A percentile compares a stretch with the other conserved stretches of the same genome.
Conservation (phyloP, 2,329 filamentous ascomycete genomes). For the Neonectria neomacrospora region DNA sequence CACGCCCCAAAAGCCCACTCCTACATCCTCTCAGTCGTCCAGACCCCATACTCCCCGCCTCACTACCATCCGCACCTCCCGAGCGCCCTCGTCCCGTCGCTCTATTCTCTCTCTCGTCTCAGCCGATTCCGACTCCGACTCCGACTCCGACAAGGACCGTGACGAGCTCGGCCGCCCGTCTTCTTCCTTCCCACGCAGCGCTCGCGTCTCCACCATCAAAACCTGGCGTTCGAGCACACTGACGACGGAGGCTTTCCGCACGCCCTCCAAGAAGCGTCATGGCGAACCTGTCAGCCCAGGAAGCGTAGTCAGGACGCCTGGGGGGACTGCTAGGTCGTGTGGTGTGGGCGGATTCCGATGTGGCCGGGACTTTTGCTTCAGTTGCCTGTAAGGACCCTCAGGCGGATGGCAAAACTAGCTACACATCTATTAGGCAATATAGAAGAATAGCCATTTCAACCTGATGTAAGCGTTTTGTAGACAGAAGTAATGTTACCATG, state of each 20-base stretch:
- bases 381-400: slow-evolving; percentile 55
- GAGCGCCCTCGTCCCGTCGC: slow-evolving; percentile 46
- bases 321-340: slow-evolving; percentile 62
- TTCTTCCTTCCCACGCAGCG: slow-evolving; percentile 29
- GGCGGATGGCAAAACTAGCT: not conserved
- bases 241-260: slow-evolving; percentile 45
- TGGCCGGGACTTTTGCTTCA: slow-evolving; percentile 69
- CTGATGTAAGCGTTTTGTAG: not conserved
- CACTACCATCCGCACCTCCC: slow-evolving; percentile 40
- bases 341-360: slow-evolving; percentile 67
- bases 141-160: slow-evolving; percentile 53
- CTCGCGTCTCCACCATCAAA: slow-evolving; percentile 36
- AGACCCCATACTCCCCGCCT: slow-evolving; percentile 45
- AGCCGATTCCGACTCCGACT: slow-evolving; percentile 56
- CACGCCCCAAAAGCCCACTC: slow-evolving; percentile 4
- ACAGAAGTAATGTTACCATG: not conserved
- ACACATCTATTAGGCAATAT: not conserved
- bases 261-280: slow-evolving; percentile 41
- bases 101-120: slow-evolving; percentile 58
- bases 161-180: slow-evolving; percentile 46
- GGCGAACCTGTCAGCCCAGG: slow-evolving; percentile 37
- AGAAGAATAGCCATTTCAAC: not conserved
- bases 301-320: slow-evolving; percentile 56
- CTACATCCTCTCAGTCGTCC: slow-evolving; percentile 33
- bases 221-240: slow-evolving; percentile 45